phyloP scores from a whole-genome alignment of 2,329 filamentous ascomycete species.

The Parasarocladium wereldwijsianum region DNA sequence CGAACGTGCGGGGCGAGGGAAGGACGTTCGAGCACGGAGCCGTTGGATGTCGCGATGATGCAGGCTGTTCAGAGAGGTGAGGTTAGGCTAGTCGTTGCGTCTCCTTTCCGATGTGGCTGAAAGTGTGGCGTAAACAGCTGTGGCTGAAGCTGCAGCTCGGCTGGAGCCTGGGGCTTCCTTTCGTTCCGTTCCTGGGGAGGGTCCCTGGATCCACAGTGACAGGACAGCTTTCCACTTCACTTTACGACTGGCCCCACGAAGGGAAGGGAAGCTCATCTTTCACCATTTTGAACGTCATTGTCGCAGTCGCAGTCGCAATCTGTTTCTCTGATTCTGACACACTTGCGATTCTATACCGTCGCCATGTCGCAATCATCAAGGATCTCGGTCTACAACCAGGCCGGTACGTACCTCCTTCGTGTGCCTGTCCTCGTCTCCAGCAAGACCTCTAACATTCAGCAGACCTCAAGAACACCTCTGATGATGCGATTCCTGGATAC shows the following conservation, averaged over 20 bases:
- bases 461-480: conserved; percentile 95
- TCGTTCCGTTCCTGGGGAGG: too few relatives aligned
- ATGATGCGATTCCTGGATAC: conserved; percentile 90
- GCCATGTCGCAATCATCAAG: conserved; percentile 29
- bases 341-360: conserved; percentile 2
- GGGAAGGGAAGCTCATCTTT: not conserved
- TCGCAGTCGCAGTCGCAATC: not conserved
- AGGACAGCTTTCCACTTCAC: conserved; percentile 11
- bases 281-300: too few relatives aligned
- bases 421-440: conserved; percentile 4
- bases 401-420: conserved; percentile 29
- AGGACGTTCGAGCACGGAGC: too few relatives aligned
- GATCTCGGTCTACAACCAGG: conserved; percentile 52
- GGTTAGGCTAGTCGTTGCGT: not conserved
- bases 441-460: conserved; percentile 6
- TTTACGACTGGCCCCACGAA: conserved; percentile 5
- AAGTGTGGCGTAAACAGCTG: too few relatives aligned
- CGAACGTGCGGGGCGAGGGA: too few relatives aligned
- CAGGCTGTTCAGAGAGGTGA: conserved; percentile 1
- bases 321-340: not conserved
- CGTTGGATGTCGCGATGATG: too few relatives aligned
- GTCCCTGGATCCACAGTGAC: conserved; percentile 5
- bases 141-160: too few relatives aligned
- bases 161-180: too few relatives aligned
- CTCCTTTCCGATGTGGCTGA: not conserved